Percentiles rank a stretch among this genome's conserved stretches.
Evolutionary conservation across 169 alveolate species (phyloP).

Genomic region (Besnoitia besnoiti): DNA sequence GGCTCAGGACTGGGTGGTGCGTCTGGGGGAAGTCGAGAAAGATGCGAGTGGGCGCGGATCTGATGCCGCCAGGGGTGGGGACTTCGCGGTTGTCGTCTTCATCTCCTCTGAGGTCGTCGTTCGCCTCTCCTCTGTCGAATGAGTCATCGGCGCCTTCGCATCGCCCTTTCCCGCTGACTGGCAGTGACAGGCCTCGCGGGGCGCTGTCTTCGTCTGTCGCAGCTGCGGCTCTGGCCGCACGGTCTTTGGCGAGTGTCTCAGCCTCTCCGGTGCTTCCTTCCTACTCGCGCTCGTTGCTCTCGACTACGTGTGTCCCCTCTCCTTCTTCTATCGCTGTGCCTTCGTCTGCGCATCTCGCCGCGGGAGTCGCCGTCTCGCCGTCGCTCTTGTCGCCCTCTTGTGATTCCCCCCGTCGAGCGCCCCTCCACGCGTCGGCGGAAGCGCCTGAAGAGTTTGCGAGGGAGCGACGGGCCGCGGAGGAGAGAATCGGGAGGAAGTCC

Average conservation of each 20-base stretch:
- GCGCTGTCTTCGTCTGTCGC: too few relatives aligned
- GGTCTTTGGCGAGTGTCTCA: too few relatives aligned
- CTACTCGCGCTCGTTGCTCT: neutral
- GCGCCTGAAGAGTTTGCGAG: neutral
- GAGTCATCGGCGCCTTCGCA: neutral
- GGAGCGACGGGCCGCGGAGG: neutral
- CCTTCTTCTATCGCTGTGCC: neutral
- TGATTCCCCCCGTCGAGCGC: neutral
- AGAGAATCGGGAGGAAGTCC: neutral
- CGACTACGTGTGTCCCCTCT: neutral
- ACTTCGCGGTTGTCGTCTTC: neutral
- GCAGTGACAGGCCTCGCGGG: too few relatives aligned
- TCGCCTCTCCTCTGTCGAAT: neutral
- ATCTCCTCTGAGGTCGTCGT: neutral
- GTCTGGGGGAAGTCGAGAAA: neutral
- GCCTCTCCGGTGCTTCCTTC: neutral
- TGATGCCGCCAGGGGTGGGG: neutral
- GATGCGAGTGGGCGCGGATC: neutral
- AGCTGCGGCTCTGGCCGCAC: too few relatives aligned
- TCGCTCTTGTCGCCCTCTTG: neutral
- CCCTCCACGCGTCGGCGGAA: neutral
- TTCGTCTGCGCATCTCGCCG: neutral
- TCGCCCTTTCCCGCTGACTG: too few relatives aligned
- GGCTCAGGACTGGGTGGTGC: neutral
- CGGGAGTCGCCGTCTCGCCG: neutral